Evolutionary conservation across 2,329 filamentous ascomycete genomes (phyloP).

Genomic region (Davidsoniella virescens): DNA sequence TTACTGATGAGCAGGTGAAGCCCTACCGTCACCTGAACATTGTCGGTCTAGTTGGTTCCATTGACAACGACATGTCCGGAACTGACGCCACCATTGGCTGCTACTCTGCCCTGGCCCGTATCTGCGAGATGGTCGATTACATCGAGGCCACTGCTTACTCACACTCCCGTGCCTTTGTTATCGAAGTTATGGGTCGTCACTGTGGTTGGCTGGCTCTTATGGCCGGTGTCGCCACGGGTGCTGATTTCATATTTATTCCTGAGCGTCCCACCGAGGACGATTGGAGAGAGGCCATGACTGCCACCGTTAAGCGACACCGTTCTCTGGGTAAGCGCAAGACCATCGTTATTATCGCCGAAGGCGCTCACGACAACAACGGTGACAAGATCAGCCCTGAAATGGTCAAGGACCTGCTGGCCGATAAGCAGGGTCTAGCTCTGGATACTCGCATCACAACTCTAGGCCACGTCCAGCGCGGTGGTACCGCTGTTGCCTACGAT

Average conservation of each 20-base stretch:
- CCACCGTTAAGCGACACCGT: conserved; percentile 64
- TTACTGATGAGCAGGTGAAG: conserved; percentile 53
- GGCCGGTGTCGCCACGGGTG: conserved; percentile 85
- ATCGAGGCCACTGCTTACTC: conserved; percentile 91
- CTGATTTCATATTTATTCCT: conserved; percentile 93
- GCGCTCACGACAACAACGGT: conserved; percentile 70
- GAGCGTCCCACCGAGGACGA: conserved; percentile 77
- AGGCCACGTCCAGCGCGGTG: conserved; percentile 93
- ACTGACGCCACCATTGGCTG: conserved; percentile 96
- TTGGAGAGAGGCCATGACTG: conserved; percentile 80
- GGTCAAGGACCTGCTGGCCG: conserved; percentile 78
- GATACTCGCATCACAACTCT: conserved; percentile 92
- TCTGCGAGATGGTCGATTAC: conserved; percentile 91
- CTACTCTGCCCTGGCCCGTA: conserved; percentile 81
- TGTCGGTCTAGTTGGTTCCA: conserved; percentile 87
- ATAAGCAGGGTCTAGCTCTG: conserved; percentile 53
- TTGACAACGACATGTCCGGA: conserved; percentile 94
- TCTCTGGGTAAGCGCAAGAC: conserved; percentile 86
- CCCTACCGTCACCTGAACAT: conserved; percentile 85
- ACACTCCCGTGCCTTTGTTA: conserved; percentile 89
- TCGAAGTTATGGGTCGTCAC: conserved; percentile 96
- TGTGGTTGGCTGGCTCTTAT: conserved; percentile 96
- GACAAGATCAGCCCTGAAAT: conserved; percentile 66
- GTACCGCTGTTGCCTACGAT: conserved; percentile 83
- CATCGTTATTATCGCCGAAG: conserved; percentile 94